Evolutionary conservation across 208 protist species (phyloP).

Genomic region (Porcisia deanei): DNA sequence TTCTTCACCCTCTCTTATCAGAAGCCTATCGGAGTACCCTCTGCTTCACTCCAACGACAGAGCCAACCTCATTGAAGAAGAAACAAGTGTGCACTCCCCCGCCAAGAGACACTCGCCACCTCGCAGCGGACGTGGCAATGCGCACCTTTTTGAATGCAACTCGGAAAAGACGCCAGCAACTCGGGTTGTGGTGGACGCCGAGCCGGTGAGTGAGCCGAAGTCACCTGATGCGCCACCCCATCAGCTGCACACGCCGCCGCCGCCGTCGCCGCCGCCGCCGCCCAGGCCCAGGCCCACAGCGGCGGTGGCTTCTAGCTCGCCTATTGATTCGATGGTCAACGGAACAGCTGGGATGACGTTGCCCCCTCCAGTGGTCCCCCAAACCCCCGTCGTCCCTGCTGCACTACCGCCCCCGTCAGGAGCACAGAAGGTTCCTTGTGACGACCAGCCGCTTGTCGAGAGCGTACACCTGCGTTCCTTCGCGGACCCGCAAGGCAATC

Average conservation of each 20-base stretch:
- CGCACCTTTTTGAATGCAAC: not conserved
- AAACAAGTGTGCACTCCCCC: not conserved
- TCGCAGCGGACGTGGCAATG: not conserved
- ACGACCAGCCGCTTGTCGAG: constrained; percentile 21
- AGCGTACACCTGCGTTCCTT: constrained; percentile 26
- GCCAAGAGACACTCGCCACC: not conserved
- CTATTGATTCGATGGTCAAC: not conserved
- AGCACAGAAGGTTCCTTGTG: constrained; percentile 12
- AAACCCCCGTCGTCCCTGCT: not conserved
- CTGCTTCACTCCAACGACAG: not conserved
- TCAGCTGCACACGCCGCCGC: constrained; percentile 15
- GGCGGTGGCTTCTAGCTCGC: not conserved
- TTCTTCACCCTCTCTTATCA: not conserved
- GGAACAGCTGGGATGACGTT: too few relatives aligned
- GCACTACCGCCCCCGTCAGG: not conserved
- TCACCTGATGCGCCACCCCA: constrained; percentile 7
- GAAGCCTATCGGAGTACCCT: not conserved
- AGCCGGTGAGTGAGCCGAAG: not conserved
- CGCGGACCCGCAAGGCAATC: constrained; percentile 36
- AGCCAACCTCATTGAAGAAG: not conserved
- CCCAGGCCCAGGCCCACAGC: not conserved
- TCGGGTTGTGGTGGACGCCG: not conserved
- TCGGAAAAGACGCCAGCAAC: not conserved
- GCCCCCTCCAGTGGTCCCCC: too few relatives aligned
- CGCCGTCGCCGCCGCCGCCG: not conserved